These are phyloP conservation scores for Exophiala phaeomuriformis DNA, from an alignment of 2,329 filamentous ascomycete genomes.

Conservation along the genomic window DNA sequence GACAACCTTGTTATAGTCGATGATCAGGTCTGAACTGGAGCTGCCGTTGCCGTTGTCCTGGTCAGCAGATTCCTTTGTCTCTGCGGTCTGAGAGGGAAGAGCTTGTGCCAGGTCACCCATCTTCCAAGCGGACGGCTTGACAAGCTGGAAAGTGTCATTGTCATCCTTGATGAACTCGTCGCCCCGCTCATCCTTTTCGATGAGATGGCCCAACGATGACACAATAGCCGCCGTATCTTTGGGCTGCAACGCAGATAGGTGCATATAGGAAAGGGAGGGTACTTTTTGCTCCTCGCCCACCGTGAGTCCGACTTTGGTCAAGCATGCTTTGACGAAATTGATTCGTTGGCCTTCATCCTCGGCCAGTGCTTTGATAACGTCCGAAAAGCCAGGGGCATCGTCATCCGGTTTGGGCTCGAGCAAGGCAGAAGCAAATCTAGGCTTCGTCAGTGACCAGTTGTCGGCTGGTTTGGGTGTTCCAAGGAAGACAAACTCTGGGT, in stretches of 20 bases:
- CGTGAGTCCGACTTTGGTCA: conserved; percentile 73
- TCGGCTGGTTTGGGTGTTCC: conserved; percentile 16
- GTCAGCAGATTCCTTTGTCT: conserved; percentile 31
- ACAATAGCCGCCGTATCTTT: conserved; percentile 62
- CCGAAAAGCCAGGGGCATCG: conserved; percentile 60
- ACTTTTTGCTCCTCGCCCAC: conserved; percentile 63
- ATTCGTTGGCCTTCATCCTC: conserved; percentile 63
- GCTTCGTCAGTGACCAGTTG: conserved; percentile 26
- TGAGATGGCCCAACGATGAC: conserved; percentile 54
- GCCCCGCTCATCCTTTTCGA: conserved; percentile 58
- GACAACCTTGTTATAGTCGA: conserved; percentile 65
- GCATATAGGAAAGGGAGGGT: conserved; percentile 72
- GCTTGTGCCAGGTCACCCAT: conserved; percentile 50
- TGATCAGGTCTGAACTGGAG: conserved; percentile 48
- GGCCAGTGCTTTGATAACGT: conserved; percentile 60
- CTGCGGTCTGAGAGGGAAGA: conserved; percentile 35
- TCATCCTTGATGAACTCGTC: conserved; percentile 70
- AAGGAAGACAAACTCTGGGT: conserved; percentile 67
- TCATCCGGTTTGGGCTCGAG: conserved; percentile 60
- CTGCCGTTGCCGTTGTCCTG: conserved; percentile 31
- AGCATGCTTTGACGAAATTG: conserved; percentile 69
- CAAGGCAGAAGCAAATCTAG: conserved; percentile 74
- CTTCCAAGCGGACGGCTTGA: conserved; percentile 58
- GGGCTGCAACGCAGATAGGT: conserved; percentile 65
- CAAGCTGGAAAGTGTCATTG: conserved; percentile 73